Percentiles rank a stretch among this genome's conserved stretches.
phyloP scores from a whole-genome alignment of 257 asterid genomes.

The Buddleja alternifolia region DNA sequence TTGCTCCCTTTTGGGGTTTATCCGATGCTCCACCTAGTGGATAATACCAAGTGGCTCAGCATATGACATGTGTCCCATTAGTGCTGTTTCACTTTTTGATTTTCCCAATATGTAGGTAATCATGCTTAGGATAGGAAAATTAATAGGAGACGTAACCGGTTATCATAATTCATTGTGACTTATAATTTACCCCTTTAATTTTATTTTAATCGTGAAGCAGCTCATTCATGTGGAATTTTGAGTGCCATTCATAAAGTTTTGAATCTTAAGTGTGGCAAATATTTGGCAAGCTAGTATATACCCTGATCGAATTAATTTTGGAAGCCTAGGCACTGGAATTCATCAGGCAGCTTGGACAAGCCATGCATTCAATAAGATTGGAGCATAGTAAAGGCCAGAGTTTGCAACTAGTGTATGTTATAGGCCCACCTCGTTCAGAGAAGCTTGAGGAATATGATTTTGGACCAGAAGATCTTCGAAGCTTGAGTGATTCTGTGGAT shows the following conservation, averaged over 20 bases:
- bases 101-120: too few relatives aligned
- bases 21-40: too few relatives aligned
- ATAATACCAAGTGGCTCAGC: too few relatives aligned
- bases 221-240: conserved; percentile 16
- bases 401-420: conserved; percentile 77
- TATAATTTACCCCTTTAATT: neutral
- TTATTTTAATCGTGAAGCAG: conserved; percentile 2
- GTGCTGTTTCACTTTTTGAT: too few relatives aligned
- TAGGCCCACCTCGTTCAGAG: conserved; percentile 83
- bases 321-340: conserved; percentile 72
- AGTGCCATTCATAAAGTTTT: neutral
- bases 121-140: too few relatives aligned
- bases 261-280: neutral
- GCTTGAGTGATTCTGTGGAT: conserved; percentile 65
- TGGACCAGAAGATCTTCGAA: conserved; percentile 75
- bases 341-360: conserved; percentile 79
- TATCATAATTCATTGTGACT: too few relatives aligned
- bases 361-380: conserved; percentile 63
- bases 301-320: conserved; percentile 35
- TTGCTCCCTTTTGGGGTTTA: neutral
- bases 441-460: conserved; percentile 72
- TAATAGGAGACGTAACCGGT: too few relatives aligned
- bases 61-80: too few relatives aligned
- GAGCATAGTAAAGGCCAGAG: conserved; percentile 41
- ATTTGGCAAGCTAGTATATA: conserved; percentile 19